Evolutionary conservation across 371 early-diverging fungal genomes (phyloP).

Genomic region (Rhizopus microsporus): DNA sequence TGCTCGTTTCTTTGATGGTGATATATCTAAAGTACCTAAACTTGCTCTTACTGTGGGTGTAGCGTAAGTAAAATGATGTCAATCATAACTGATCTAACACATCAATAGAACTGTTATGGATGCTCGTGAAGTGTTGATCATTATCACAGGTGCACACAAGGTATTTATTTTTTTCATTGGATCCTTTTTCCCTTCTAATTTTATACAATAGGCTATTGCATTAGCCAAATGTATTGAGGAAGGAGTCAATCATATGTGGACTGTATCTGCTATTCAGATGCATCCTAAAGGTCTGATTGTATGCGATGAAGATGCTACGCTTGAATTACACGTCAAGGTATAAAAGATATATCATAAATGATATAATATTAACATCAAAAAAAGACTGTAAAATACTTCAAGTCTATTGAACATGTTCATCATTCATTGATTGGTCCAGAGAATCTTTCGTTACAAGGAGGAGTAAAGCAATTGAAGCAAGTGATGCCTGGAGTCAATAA

Average conservation of each 20-base stretch:
- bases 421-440: slow-evolving; percentile 79
- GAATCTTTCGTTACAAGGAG: slow-evolving; percentile 76
- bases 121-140: slow-evolving; percentile 80
- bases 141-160: slow-evolving; percentile 87
- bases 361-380: neutral
- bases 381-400: slow-evolving; percentile 86
- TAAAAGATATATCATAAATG: neutral
- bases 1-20: slow-evolving; percentile 84
- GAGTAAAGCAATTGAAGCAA: slow-evolving; percentile 28
- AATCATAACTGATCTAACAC: neutral
- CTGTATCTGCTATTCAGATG: slow-evolving; percentile 83
- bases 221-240: slow-evolving; percentile 86
- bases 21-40: slow-evolving; percentile 85
- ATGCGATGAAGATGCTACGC: slow-evolving; percentile 86
- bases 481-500: slow-evolving; percentile 3
- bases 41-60: slow-evolving; percentile 87
- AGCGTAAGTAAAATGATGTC: slow-evolving; percentile 47
- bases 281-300: slow-evolving; percentile 83
- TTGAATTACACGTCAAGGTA: slow-evolving; percentile 82
- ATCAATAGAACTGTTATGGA: slow-evolving; percentile 76
- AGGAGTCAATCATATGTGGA: slow-evolving; percentile 88
- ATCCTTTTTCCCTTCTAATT: neutral
- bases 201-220: slow-evolving; percentile 59
- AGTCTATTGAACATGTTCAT: slow-evolving; percentile 88
- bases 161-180: slow-evolving; percentile 2